phyloP scores from a whole-genome alignment of 768 basidiomycete genomes.

The Naganishia antarctica region DNA sequence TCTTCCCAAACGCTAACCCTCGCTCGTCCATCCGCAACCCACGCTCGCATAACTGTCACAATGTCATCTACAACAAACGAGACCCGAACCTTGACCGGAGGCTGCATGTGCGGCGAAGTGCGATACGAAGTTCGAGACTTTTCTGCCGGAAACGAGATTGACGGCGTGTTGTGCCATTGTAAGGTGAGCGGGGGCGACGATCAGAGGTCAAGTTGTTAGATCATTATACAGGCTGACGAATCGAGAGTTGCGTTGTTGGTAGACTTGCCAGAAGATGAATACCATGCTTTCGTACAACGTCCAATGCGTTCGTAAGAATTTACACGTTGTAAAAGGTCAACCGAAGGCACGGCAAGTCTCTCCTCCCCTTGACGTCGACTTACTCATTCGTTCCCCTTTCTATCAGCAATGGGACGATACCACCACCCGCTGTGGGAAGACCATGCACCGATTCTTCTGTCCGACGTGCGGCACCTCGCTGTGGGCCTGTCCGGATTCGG shows the following conservation, averaged over 20 bases:
- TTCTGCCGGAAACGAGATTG: neutral
- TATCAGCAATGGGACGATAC: neutral
- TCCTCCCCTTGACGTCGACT: neutral
- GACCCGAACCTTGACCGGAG: neutral
- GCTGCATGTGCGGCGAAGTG: neutral
- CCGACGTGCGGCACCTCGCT: neutral
- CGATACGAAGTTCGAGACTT: neutral
- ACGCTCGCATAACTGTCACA: neutral
- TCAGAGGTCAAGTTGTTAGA: too few relatives aligned
- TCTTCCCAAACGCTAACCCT: too few relatives aligned
- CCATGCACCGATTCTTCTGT: neutral
- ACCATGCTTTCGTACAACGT: slow-evolving; percentile 13
- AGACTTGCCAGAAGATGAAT: slow-evolving; percentile 6
- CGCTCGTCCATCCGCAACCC: too few relatives aligned
- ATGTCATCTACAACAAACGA: neutral
- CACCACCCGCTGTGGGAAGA: neutral
- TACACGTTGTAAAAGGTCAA: neutral
- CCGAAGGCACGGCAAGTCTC: neutral
- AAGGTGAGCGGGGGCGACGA: too few relatives aligned
- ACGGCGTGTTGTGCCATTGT: neutral
- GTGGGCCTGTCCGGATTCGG: neutral
- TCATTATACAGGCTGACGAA: neutral
- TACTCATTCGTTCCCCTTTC: neutral
- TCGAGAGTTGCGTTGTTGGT: neutral
- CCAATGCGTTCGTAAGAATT: neutral